These are phyloP conservation scores for Macrophomina phaseolina DNA, from an alignment of 2,329 filamentous ascomycete genomes.

Conservation along the genomic window DNA sequence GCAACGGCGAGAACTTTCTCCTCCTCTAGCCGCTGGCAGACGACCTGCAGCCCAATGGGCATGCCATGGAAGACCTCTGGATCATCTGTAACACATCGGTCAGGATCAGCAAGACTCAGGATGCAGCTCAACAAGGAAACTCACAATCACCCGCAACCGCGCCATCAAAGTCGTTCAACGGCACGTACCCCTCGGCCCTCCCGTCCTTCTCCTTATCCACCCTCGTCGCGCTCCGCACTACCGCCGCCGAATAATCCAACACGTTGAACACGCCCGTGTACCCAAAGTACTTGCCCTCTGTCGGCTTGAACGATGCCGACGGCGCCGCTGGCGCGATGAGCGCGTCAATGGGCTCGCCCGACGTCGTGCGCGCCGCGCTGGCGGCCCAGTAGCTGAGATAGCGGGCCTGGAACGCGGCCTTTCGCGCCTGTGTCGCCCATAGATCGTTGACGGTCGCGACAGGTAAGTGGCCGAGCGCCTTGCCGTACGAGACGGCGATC, in stretches of 20 bases:
- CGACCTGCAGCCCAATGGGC: conserved; percentile 35
- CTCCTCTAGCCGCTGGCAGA: conserved; percentile 34
- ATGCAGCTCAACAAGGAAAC: neutral
- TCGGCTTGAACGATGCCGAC: conserved; percentile 48
- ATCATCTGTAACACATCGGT: neutral
- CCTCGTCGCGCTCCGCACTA: conserved; percentile 62
- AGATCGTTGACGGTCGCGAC: neutral
- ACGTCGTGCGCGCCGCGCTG: conserved; percentile 35
- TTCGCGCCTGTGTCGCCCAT: neutral
- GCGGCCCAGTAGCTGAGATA: conserved; percentile 48
- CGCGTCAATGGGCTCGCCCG: conserved; percentile 44
- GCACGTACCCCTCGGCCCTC: conserved; percentile 35
- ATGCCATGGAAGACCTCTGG: conserved; percentile 29
- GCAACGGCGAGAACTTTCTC: conserved; percentile 32
- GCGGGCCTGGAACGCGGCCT: conserved; percentile 24
- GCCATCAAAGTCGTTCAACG: conserved; percentile 24
- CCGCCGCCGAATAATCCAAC: conserved; percentile 62
- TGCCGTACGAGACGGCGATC: conserved; percentile 29
- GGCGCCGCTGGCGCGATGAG: conserved; percentile 46
- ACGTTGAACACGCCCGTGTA: conserved; percentile 58
- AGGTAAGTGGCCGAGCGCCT: conserved; percentile 33
- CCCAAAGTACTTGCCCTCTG: conserved; percentile 55
- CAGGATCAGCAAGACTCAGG: too few species aligned
- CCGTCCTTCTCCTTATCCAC: conserved; percentile 59
- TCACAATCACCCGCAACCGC: conserved; percentile 2